Conservation (phyloP, 345 rosid genomes). For the Gossypium herbaceum region DNA sequence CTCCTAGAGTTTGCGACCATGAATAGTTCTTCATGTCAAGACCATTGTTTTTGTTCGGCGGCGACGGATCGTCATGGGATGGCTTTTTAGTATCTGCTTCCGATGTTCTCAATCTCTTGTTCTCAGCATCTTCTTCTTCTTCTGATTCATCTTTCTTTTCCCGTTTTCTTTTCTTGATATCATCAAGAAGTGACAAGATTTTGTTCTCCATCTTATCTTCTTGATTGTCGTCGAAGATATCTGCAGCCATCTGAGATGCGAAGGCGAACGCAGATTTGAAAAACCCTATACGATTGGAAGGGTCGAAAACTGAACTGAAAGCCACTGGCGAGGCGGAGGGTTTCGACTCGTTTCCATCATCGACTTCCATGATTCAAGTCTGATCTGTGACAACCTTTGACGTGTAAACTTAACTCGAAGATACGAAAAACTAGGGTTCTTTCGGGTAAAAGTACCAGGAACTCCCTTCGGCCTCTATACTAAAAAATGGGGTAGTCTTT, state of each 20-base stretch:
- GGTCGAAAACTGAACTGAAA: slow-evolving; percentile 5
- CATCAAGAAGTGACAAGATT: neutral
- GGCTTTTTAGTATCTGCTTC: no score
- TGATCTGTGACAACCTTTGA: no score
- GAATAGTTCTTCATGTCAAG: no score
- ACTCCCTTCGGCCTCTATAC: no score
- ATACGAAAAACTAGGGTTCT: no score
- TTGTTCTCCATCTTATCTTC: neutral
- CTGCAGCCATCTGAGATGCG: neutral
- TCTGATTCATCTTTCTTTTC: neutral
- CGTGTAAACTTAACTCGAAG: no score
- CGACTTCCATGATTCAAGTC: slow-evolving; percentile 16
- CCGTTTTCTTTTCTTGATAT: neutral
- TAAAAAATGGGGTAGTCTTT: no score
- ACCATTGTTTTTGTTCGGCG: no score
- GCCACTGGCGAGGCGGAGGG: neutral
- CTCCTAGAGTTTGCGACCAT: no score
- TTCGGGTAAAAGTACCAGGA: no score
- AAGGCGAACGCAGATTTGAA: neutral
- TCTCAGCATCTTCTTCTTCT: neutral
- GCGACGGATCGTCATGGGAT: no score
- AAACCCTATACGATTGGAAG: neutral
- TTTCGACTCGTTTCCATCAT: neutral
- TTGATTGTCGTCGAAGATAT: neutral
- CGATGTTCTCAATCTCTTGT: neutral